Conservation (phyloP, 768 basidiomycete genomes). For the Cyathus striatus region DNA sequence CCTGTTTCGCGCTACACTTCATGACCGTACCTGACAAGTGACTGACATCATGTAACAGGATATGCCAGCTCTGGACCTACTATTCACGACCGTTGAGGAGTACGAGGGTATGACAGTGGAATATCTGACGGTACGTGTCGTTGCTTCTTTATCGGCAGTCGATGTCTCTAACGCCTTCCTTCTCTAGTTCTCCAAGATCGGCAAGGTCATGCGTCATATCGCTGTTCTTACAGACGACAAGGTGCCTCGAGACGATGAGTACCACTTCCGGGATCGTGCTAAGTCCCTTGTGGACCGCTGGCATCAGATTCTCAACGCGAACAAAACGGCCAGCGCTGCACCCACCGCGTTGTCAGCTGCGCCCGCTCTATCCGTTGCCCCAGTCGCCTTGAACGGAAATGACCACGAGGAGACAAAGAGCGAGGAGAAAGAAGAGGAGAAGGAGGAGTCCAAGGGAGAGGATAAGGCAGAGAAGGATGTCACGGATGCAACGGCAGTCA, state of each 20-base stretch:
- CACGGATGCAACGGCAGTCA: constrained; percentile 19
- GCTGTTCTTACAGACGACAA: constrained; percentile 45
- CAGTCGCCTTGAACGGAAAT: no score
- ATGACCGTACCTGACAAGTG: constrained; percentile 37
- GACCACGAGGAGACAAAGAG: constrained; percentile 13
- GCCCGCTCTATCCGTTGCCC: no score
- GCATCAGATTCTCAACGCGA: constrained; percentile 48
- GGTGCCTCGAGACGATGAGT: constrained; percentile 59
- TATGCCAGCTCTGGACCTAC: constrained; percentile 65
- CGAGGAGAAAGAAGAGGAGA: not conserved
- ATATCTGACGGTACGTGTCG: constrained; percentile 45
- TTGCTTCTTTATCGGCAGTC: not conserved
- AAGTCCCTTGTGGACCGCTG: constrained; percentile 66
- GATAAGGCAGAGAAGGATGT: constrained; percentile 14
- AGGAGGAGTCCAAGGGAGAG: constrained; percentile 3
- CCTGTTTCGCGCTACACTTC: constrained; percentile 62
- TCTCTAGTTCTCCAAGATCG: constrained; percentile 71
- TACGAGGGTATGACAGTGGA: constrained; percentile 76
- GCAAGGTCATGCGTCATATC: constrained; percentile 88
- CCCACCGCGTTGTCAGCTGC: no score
- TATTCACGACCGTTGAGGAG: constrained; percentile 73
- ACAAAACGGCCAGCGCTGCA: no score
- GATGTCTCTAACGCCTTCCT: not conserved
- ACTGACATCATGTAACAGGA: no score
- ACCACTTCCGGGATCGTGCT: constrained; percentile 69